Evolutionary conservation across 2,329 filamentous ascomycete genomes (phyloP).

Genomic region (Curvularia sp.): DNA sequence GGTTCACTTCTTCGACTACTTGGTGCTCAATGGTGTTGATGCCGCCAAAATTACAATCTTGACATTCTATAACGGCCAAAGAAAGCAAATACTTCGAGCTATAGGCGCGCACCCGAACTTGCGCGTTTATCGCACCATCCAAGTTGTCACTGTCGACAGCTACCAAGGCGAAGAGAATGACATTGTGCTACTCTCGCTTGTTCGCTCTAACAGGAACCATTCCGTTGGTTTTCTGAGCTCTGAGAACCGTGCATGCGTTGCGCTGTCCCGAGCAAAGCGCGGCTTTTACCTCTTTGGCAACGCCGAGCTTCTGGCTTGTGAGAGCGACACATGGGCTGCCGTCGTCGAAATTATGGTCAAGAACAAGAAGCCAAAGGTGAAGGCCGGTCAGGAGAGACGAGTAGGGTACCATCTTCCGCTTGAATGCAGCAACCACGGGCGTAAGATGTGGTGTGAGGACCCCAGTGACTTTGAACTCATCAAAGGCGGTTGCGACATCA

Average conservation of each 20-base stretch:
- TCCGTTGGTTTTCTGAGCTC: conserved; percentile 77
- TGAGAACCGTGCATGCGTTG: conserved; percentile 68
- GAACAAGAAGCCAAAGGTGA: conserved; percentile 47
- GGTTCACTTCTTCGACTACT: conserved; percentile 72
- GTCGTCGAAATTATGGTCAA: conserved; percentile 58
- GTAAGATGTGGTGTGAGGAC: conserved; percentile 58
- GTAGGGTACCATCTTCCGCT: conserved; percentile 66
- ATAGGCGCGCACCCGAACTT: conserved; percentile 57
- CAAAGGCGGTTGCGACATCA: conserved; percentile 42
- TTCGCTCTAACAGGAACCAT: conserved; percentile 68
- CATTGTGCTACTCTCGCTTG: conserved; percentile 79
- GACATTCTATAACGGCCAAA: conserved; percentile 88
- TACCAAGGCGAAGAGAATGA: conserved; percentile 91
- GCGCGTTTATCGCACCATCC: conserved; percentile 46
- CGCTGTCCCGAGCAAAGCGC: conserved; percentile 72
- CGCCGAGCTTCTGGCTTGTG: conserved; percentile 59
- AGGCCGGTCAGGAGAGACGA: conserved; percentile 38
- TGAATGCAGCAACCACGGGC: conserved; percentile 67
- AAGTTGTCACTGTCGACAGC: conserved; percentile 82
- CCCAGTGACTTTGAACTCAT: conserved; percentile 40
- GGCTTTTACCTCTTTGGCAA: conserved; percentile 90
- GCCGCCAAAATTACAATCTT: conserved; percentile 75
- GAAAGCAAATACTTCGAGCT: conserved; percentile 66
- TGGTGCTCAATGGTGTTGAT: conserved; percentile 70
- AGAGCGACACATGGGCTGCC: conserved; percentile 60